Evolutionary conservation across 768 basidiomycete genomes (phyloP), one percentile per base, ranked within the genome.

Genomic region (Agaricus sinodeliciosus): DNA sequence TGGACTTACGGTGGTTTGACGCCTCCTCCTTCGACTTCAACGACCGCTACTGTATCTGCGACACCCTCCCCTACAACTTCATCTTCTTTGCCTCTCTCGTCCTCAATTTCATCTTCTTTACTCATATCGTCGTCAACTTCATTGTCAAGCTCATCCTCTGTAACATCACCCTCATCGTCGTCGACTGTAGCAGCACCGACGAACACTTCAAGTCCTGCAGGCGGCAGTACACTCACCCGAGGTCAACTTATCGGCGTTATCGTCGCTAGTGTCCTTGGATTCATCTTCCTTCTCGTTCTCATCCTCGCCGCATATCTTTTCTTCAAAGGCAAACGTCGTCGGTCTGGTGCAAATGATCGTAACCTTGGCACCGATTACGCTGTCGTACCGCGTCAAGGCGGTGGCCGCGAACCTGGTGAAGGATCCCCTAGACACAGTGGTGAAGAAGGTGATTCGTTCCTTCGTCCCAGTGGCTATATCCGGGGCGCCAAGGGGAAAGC

Each of bases 1-100:
- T 92, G 82, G 78, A 81, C 79, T 11, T 92, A 78, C 59, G 90
- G 89, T 58, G 89, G 89, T 34, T 70, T 79, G n/a, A 79, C 85
- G 34, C 69, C 82, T 28, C 86, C 87, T n/a, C 28, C 60, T 59
- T 62, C 68, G 31, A 58, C 67, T 40, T 56, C 67, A 19, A 52
- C 68, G 39, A 39, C 37, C 12, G 58, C 64, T 43, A 59, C 65
- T 31, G 42, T 65, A 18, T 59, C 71, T 45, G 59, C 69, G 63
- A 60, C 63, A 65, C 58, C 73, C 43, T 62, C 65, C 11, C 55
- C 63, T 16, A 62, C 68, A 9, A 55, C 68, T 27, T 57, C 65
- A 51, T 52, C 66, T 48, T 45, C 63, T 58, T 58, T 58, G 61
- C 58, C 69, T 53, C 59, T 63, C 18, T 50, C 71, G 67, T 12